Base-by-base conservation (phyloP, 257 asterid genomes). In the Sherardia arvensis region DNA sequence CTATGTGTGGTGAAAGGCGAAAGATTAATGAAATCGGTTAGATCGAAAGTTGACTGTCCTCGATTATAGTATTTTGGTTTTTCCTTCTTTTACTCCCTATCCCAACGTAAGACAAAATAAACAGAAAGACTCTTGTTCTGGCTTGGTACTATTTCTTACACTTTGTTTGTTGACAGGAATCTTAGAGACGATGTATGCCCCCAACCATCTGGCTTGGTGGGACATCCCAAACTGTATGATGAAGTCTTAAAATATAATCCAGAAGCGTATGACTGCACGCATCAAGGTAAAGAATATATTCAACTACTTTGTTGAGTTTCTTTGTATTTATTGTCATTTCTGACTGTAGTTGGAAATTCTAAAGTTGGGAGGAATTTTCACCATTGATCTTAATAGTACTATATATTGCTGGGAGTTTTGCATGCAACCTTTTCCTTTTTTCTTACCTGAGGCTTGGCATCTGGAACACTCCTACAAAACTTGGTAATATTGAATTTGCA, bases 231-330 rank as follows among this genome's bases (percentile, higher is more conserved):
- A 68, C 83, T 80, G 65, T 75, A 72, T 71, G 81, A 84, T 69
- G 94, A 83, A 81, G 88, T 90, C 69, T 73, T 93, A 70, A 76
- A 84, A 66, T 85, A 76, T 53, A 85, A 83, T 70, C 73, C 96
- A 48, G 85, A 81, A 66, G 86, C 94, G 68, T 83, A 83, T 73
- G 86, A 78, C 66, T 75, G 69, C 66, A 71, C 36, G 21, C 62
- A 70, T 73, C 87, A 90, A 83, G 96, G 94, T 87, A 90, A 83
- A 82, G 66, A 76, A 76, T 74, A 75, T 78, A 81, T 59, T 53
- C 61, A 56, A 73, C 70, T 62, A 65, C 66, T 38, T 25, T 69
- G 29, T 3, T 62, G 12, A 26, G 33, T 10, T 66, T 53, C 12
- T 25, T 23, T 15, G 32, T 49, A 38, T 53, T 17, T 20, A 23